Evolutionary conservation across 2,329 filamentous ascomycete genomes (phyloP), one percentile per base, ranked within the genome.

Genomic region (Fusarium chaquense): DNA sequence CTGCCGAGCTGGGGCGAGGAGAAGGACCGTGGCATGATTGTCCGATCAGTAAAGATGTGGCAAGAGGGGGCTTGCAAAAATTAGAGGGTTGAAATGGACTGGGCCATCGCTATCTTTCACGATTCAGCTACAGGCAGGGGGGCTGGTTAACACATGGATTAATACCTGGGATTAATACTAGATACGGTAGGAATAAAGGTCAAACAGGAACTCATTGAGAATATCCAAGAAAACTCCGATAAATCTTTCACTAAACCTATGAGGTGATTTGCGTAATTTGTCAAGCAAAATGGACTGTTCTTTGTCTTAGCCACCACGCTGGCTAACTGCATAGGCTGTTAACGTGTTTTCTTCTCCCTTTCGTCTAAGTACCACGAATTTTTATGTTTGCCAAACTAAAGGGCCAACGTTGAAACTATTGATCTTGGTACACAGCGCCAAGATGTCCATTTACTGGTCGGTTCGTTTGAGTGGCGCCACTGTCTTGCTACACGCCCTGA

Each of bases 191-290:
- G 2, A 20, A 24, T 41, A 24, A 24, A 2, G 18, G 18, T 41
- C 7, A 8, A 6, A 11, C 1, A 3, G n/a, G 36, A 1, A 20
- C 11, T 40, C 3, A 11, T 4, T 38, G 11, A 9, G 2, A 28
- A 10, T 28, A 7, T 28, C 8, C 8, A 26, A 26, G 4, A 26
- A 26, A 26, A 26, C 24, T 26, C 4, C 4, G 24, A 26, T 26
- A 26, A 6, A 26, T 26, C 6, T 6, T 26, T 26, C 4, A 4
- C 4, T 26, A 26, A 6, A 4, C 6, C 6, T 26, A 4, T 4
- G 4, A 26, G 6, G 24, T 26, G 24, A 26, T 26, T n/a, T 38
- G 5, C 18, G 20, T 12, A 22, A 5, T 9, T 2, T 15, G 8
- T 6, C 20, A 13, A 4, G 6, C 5, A 7, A 15, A 15, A 22